Percentiles rank a stretch among this genome's conserved stretches.
phyloP scores from a whole-genome alignment of 2,329 filamentous ascomycete genomes.

The Fonsecaea multimorphosa region DNA sequence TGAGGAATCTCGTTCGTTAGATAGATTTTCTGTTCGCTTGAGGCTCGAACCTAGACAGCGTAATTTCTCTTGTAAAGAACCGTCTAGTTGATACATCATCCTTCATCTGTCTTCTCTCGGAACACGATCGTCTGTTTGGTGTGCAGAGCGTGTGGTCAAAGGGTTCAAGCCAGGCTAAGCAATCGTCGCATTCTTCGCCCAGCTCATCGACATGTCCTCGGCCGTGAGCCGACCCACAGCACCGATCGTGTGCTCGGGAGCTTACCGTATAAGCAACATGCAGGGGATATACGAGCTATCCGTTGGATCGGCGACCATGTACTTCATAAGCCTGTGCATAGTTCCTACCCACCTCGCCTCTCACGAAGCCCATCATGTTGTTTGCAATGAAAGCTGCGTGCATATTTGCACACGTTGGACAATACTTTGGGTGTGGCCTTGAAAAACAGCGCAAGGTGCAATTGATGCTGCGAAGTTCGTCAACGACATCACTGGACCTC shows the following conservation, averaged over 20 bases:
- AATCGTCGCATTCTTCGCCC: too few species aligned
- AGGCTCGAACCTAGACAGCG: neutral
- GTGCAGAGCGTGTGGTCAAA: neutral
- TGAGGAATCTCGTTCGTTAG: constrained; percentile 15
- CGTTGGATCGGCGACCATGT: too few species aligned
- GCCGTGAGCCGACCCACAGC: too few species aligned
- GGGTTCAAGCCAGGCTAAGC: too few species aligned
- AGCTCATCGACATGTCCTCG: too few species aligned
- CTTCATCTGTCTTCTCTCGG: neutral
- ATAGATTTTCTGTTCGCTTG: neutral
- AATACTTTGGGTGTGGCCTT: neutral
- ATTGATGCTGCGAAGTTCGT: neutral
- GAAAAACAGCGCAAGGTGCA: neutral
- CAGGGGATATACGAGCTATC: too few species aligned
- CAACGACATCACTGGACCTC: neutral
- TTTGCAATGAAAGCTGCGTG: neutral
- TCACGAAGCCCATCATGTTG: neutral
- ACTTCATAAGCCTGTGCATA: neutral
- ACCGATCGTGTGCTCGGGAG: too few species aligned
- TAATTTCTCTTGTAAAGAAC: neutral
- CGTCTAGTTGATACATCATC: neutral
- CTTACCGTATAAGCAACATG: too few species aligned
- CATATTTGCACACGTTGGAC: neutral
- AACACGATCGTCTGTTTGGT: neutral
- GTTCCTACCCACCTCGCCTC: neutral